Conservation (phyloP, 352 stramenopile genomes). For the Phytopythium mirpurense region DNA sequence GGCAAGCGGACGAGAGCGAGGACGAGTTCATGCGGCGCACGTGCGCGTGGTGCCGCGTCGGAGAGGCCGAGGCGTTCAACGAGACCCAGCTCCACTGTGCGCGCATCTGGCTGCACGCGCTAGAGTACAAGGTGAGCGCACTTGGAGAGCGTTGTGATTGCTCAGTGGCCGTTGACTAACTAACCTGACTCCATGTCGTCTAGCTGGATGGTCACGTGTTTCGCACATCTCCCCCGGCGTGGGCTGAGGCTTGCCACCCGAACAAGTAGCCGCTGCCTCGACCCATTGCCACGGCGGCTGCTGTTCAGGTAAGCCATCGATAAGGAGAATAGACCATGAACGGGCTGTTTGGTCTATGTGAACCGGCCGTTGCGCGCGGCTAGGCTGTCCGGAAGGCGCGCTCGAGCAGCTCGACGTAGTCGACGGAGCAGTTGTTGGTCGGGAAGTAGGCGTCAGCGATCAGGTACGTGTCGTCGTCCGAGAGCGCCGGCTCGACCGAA, state of each 20-base stretch:
- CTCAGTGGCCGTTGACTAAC: slow-evolving; percentile 1
- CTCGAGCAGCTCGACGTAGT: slow-evolving; percentile 69
- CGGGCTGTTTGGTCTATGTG: not conserved
- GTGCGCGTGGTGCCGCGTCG: slow-evolving; percentile 69
- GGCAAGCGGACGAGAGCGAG: slow-evolving; percentile 52
- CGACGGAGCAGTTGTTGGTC: slow-evolving; percentile 59
- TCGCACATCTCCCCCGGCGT: slow-evolving; percentile 47
- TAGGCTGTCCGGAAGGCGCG: slow-evolving; percentile 39
- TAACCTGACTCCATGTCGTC: slow-evolving; percentile 3
- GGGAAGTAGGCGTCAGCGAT: slow-evolving; percentile 71
- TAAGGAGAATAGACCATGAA: slow-evolving; percentile 1
- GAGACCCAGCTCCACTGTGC: slow-evolving; percentile 83
- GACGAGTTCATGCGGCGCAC: slow-evolving; percentile 74
- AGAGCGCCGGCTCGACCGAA: slow-evolving; percentile 47
- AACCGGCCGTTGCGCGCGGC: not conserved
- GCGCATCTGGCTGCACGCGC: slow-evolving; percentile 83
- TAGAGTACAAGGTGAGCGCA: slow-evolving; percentile 77
- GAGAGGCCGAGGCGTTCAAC: slow-evolving; percentile 65
- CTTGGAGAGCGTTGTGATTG: not conserved
- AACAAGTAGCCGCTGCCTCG: slow-evolving; percentile 3
- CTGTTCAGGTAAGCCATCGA: not conserved
- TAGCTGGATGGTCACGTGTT: slow-evolving; percentile 74
- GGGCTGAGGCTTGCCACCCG: slow-evolving; percentile 22
- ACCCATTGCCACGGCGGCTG: not conserved
- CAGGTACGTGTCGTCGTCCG: slow-evolving; percentile 68